A percentile compares a stretch with the other conserved stretches of the same genome.
Conservation (phyloP, 2,329 filamentous ascomycete species). For the Talaromyces sp. region DNA sequence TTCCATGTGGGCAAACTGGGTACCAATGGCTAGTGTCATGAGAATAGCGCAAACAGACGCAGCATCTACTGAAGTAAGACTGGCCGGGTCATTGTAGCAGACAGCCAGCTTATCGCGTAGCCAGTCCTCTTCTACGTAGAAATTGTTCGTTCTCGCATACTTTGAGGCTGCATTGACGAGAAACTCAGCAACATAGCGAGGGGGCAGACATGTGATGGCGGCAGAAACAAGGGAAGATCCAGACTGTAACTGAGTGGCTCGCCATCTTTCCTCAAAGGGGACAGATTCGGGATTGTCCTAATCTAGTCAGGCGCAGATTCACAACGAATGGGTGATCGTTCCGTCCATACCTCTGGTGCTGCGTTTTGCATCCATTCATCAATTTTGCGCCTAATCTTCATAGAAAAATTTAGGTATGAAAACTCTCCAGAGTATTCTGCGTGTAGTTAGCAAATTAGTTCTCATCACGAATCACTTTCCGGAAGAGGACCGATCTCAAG, state of each 20-base stretch:
- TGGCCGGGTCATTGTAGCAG: constrained; percentile 31
- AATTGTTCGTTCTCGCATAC: constrained; percentile 39
- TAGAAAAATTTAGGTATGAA: constrained; percentile 40
- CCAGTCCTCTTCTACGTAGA: constrained; percentile 39
- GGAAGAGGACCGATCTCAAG: not conserved
- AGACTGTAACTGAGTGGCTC: constrained; percentile 36
- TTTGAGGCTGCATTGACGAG: constrained; percentile 40
- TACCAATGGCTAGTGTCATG: constrained; percentile 39
- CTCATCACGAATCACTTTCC: not conserved
- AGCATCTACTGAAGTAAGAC: constrained; percentile 32
- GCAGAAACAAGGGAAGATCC: constrained; percentile 31
- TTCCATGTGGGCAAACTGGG: constrained; percentile 40
- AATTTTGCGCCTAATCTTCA: constrained; percentile 37
- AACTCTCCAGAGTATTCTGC: constrained; percentile 42
- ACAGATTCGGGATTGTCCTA: constrained; percentile 32
- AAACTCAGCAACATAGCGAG: constrained; percentile 39
- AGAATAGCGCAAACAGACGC: constrained; percentile 37
- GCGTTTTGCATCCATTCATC: constrained; percentile 37
- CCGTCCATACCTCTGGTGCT: constrained; percentile 25
- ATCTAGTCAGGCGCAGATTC: constrained; percentile 7
- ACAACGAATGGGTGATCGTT: not conserved
- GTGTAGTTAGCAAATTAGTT: not conserved
- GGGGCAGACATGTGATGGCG: constrained; percentile 35
- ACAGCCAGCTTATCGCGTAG: constrained; percentile 32
- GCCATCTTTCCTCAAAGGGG: constrained; percentile 37